phyloP scores from a whole-genome alignment of 768 basidiomycete species.

The Leccinum sublutescens region DNA sequence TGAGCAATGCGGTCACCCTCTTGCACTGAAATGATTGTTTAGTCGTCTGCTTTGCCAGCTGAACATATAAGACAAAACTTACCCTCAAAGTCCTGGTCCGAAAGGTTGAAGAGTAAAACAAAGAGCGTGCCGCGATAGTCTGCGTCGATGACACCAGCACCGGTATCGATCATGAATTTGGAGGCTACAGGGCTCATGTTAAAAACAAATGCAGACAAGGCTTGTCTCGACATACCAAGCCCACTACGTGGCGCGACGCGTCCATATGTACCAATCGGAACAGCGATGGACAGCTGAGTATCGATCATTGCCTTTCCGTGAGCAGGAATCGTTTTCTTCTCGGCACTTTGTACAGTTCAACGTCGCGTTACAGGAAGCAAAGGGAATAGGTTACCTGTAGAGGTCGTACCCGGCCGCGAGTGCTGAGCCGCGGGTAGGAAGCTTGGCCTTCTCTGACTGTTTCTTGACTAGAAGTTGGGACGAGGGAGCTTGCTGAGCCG shows the following conservation, averaged over 20 bases:
- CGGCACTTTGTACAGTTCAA: conserved; percentile 56
- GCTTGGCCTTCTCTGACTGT: conserved; percentile 73
- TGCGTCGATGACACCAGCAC: conserved; percentile 95
- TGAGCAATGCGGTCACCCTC: conserved; percentile 97
- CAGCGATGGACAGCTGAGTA: conserved; percentile 90
- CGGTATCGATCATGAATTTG: conserved; percentile 97
- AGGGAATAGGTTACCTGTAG: conserved; percentile 58
- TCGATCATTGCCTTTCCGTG: conserved; percentile 89
- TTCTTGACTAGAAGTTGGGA: conserved; percentile 77
- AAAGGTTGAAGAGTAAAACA: conserved; percentile 90
- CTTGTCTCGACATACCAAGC: conserved; percentile 59
- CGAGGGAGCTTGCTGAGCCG: conserved; percentile 35
- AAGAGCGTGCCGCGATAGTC: conserved; percentile 93
- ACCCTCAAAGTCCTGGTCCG: conserved; percentile 89
- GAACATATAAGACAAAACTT: conserved; percentile 4
- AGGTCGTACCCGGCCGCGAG: conserved; percentile 95
- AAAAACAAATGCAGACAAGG: background rate
- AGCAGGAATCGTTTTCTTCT: conserved; percentile 79
- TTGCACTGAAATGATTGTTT: conserved; percentile 53
- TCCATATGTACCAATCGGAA: conserved; percentile 92
- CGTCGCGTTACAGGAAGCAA: background rate
- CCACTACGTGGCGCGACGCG: conserved; percentile 96
- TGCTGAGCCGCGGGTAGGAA: conserved; percentile 85
- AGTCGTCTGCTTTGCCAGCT: background rate
- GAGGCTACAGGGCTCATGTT: conserved; percentile 55